Evolutionary conservation across 2,329 filamentous ascomycete species (phyloP).

Genomic region (Aspergillus cejpii): DNA sequence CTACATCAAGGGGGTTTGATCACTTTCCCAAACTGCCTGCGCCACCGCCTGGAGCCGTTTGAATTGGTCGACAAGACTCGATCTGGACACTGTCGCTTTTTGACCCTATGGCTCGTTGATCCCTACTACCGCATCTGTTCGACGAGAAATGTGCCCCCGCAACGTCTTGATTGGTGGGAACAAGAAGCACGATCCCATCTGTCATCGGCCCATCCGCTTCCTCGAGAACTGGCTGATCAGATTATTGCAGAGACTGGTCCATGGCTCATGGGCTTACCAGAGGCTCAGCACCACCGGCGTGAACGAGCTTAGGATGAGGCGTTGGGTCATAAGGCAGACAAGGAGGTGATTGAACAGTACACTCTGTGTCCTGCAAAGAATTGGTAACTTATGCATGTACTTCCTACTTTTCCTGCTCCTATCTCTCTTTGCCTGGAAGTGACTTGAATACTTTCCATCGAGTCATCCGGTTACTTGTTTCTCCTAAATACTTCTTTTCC

Average conservation of each 20-base stretch:
- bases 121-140: constrained; percentile 12
- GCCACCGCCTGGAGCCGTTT: constrained; percentile 7
- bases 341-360: background rate
- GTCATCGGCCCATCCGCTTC: background rate
- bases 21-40: constrained; percentile 8
- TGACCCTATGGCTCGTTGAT: constrained; percentile 12
- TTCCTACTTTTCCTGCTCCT: no score
- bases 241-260: background rate
- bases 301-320: background rate
- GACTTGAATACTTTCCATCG: no score
- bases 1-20: constrained; percentile 9
- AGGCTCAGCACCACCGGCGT: background rate
- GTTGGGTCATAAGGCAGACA: background rate
- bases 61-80: constrained; percentile 7
- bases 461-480: no score
- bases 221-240: background rate
- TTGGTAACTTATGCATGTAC: no score
- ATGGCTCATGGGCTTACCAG: background rate
- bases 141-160: constrained; percentile 11
- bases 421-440: no score
- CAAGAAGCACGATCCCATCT: background rate
- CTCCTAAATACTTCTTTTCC: no score
- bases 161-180: constrained; percentile 8
- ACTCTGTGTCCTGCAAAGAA: background rate
- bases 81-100: constrained; percentile 6